A percentile compares a stretch with the other conserved stretches of the same genome.
These are phyloP conservation scores for Byssothecium circinans DNA, from an alignment of 2,329 filamentous ascomycete genomes.

Conservation along the genomic window DNA sequence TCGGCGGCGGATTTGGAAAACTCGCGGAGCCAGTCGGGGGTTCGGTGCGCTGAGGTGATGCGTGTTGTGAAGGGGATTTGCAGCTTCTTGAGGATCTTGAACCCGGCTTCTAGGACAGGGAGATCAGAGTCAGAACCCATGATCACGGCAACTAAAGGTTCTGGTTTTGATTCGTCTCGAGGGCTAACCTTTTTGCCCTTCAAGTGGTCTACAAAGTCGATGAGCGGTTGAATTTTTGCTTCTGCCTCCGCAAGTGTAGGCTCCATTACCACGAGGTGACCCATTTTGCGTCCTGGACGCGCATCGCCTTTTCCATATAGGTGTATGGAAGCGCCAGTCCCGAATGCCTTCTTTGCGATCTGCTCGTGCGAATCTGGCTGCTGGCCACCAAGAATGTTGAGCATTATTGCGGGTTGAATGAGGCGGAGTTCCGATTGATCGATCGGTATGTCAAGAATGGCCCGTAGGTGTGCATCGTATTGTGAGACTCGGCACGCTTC, in stretches of 20 bases:
- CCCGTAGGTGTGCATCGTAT: conserved; percentile 84
- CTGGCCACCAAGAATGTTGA: conserved; percentile 77
- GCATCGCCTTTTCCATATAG: conserved; percentile 88
- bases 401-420: conserved; percentile 69
- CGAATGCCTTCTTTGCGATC: conserved; percentile 59
- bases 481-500: conserved; percentile 89
- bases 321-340: conserved; percentile 67
- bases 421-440: conserved; percentile 56
- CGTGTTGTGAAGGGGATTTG: conserved; percentile 70
- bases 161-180: conserved; percentile 13
- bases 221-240: conserved; percentile 67
- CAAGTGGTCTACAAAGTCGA: conserved; percentile 64
- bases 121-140: conserved; percentile 85
- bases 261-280: conserved; percentile 83
- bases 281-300: conserved; percentile 89
- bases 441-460: conserved; percentile 73
- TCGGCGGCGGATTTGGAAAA: conserved; percentile 46
- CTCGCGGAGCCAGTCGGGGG: conserved; percentile 51
- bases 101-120: conserved; percentile 64
- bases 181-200: conserved; percentile 41
- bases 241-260: conserved; percentile 69
- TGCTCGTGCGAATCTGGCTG: conserved; percentile 64
- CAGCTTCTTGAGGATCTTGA: conserved; percentile 69
- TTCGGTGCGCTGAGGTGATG: conserved; percentile 72
- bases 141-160: conserved; percentile 71